phyloP scores from a whole-genome alignment of 148 eudicot species.

The Rhododendron ferrugineum region DNA sequence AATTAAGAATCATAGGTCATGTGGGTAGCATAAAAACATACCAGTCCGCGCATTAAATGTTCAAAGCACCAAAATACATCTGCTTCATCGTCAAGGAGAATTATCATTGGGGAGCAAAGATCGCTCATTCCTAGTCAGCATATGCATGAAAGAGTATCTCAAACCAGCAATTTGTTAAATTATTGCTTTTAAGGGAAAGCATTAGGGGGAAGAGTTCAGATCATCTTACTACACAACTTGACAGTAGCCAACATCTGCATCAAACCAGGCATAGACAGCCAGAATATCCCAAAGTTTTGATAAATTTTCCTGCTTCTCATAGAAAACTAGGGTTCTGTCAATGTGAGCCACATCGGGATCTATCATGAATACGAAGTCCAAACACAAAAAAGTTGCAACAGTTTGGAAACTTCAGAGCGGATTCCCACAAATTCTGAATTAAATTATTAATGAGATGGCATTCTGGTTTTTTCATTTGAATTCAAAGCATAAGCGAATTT shows the following conservation, averaged over 20 bases:
- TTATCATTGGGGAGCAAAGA: constrained; percentile 95
- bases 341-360: constrained; percentile 94
- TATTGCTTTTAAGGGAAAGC: not conserved
- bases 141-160: constrained; percentile 9
- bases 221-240: constrained; percentile 60
- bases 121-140: constrained; percentile 84
- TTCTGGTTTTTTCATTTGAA: not conserved
- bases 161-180: constrained; percentile 6
- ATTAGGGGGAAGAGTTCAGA: not conserved
- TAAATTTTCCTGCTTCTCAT: constrained; percentile 80
- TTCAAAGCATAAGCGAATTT: not conserved
- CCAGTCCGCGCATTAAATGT: constrained; percentile 93
- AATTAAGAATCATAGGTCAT: not conserved
- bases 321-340: constrained; percentile 80
- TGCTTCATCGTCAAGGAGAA: constrained; percentile 87
- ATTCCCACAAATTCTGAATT: not conserved
- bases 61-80: constrained; percentile 98
- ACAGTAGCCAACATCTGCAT: constrained; percentile 86
- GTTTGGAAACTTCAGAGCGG: not conserved
- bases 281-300: constrained; percentile 92
- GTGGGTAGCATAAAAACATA: constrained; percentile 19
- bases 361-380: constrained; percentile 27
- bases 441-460: not conserved
- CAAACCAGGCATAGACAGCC: constrained; percentile 87
- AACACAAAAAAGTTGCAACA: constrained; percentile 19